Evolutionary conservation across 352 stramenopile species (phyloP).

Genomic region (Phytophthora crassamura): DNA sequence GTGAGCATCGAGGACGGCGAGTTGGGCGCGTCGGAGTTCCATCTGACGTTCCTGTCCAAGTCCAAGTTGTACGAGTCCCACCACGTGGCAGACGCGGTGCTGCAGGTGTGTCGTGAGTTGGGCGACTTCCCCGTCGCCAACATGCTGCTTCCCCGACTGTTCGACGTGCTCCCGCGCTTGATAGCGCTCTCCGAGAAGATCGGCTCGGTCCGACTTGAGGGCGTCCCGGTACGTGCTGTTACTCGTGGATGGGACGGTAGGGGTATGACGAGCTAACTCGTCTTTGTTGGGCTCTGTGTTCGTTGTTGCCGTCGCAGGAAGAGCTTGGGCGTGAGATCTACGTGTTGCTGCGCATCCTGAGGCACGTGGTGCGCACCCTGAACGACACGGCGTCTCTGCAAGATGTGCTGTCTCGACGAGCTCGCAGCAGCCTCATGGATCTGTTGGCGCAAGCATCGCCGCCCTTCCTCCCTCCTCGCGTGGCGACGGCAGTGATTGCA

Average conservation of each 20-base stretch:
- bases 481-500: constrained; percentile 59
- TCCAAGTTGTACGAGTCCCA: constrained; percentile 67
- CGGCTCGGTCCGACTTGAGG: constrained; percentile 65
- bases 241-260: too few species aligned
- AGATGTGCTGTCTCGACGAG: constrained; percentile 57
- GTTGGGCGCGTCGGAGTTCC: constrained; percentile 43
- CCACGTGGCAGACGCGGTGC: constrained; percentile 66
- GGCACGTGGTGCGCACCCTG: constrained; percentile 67
- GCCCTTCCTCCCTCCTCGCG: constrained; percentile 71
- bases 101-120: constrained; percentile 71
- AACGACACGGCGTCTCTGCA: constrained; percentile 51
- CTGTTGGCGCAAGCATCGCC: constrained; percentile 62
- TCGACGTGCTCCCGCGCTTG: constrained; percentile 66
- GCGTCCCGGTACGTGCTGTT: constrained; percentile 59
- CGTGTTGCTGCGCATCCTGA: constrained; percentile 67
- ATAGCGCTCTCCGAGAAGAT: constrained; percentile 69
- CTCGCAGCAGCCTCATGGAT: constrained; percentile 51
- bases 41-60: constrained; percentile 72
- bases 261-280: constrained; percentile 3
- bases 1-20: constrained; percentile 37
- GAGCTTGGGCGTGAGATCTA: constrained; percentile 79
- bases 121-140: constrained; percentile 52
- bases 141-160: constrained; percentile 61
- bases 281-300: too few species aligned
- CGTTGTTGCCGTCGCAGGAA: constrained; percentile 39